Base-by-base conservation (phyloP, 768 basidiomycete genomes). In the Auricularia sp. region DNA sequence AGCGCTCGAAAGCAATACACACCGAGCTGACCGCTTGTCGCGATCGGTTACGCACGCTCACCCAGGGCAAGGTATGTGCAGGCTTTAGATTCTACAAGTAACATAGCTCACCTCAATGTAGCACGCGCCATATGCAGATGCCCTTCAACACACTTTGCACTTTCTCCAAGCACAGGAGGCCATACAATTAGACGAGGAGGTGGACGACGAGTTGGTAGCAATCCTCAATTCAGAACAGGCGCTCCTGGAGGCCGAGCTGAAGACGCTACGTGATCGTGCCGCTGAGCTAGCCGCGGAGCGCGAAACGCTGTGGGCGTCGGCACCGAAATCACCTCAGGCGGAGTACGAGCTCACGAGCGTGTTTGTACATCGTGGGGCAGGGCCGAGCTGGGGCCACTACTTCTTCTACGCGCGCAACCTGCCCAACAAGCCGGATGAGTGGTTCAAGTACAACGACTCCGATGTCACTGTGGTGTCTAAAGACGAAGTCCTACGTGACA, bases 381-480 rank as follows among this genome's bases (percentile, higher is more conserved):
- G 87, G 18, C 87, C 91, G 1, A 89, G 88, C 6, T 93, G 86
- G 77, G 93, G 93, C 3, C 95, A 97, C 72, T 97, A 97, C 75
- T 98, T 93, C 80, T 92, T 98, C 75, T 97, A 96, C 74, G 91
- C 94, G 63, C 83, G 93, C 47, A 82, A 93, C 73, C 79, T 97
- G 14, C 95, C 93, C 1, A 83, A 84, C 60, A 75, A 84, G 29
- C 87, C 87, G 11, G 88, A 97, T 64, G 80, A 82, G 54, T 98
- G 94, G 92, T 93, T 94, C 82, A 96, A 96, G 76, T 93, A 96
- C 77, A 98, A 98, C 72, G 95, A 98, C 72, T 91, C 91, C 43
- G 86, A 84, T 65, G 92, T 98, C 8, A 81, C 84, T 3, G 80
- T 84, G 34, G 90, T 93, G 0, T 75, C 81, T 8, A 89, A 90